phyloP scores from a whole-genome alignment of 2,329 filamentous ascomycete species.

The Alternaria hordeiaustralica region DNA sequence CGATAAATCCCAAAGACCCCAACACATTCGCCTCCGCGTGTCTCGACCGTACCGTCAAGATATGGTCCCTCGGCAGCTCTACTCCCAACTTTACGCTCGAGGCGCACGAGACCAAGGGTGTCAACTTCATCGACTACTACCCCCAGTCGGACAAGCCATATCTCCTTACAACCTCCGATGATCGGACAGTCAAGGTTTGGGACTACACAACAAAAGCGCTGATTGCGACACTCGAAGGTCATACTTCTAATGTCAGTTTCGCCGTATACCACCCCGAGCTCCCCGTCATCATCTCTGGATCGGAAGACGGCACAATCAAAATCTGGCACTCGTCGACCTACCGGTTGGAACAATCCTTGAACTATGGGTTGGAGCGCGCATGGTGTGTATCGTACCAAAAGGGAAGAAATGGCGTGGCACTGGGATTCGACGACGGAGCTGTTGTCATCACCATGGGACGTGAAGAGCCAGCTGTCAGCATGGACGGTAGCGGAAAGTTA shows the following conservation, averaged over 20 bases:
- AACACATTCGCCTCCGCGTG: slow-evolving; percentile 93
- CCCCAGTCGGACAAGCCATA: slow-evolving; percentile 76
- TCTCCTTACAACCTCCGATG: slow-evolving; percentile 94
- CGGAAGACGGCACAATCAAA: slow-evolving; percentile 95
- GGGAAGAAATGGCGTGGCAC: slow-evolving; percentile 90
- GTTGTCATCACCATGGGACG: slow-evolving; percentile 97
- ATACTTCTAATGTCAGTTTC: slow-evolving; percentile 97
- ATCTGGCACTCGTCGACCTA: slow-evolving; percentile 99
- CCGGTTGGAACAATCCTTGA: slow-evolving; percentile 91
- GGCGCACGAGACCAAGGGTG: slow-evolving; percentile 95
- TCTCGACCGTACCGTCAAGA: slow-evolving; percentile 95
- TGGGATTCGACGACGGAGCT: slow-evolving; percentile 96
- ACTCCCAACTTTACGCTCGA: slow-evolving; percentile 96
- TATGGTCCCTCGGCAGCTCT: slow-evolving; percentile 94
- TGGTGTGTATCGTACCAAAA: slow-evolving; percentile 98
- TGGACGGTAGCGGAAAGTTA: slow-evolving; percentile 94
- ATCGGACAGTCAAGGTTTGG: slow-evolving; percentile 97
- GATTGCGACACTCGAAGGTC: slow-evolving; percentile 94
- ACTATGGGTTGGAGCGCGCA: slow-evolving; percentile 92
- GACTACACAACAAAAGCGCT: slow-evolving; percentile 98
- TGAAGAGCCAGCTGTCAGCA: slow-evolving; percentile 95
- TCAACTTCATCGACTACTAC: slow-evolving; percentile 95
- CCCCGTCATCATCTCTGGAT: slow-evolving; percentile 96
- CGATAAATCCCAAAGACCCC: slow-evolving; percentile 86
- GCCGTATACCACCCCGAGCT: slow-evolving; percentile 97